A percentile compares a stretch with the other conserved stretches of the same genome.
These are phyloP conservation scores for Leccinum fallax DNA, from an alignment of 1,284 basidiomycete species.

Conservation along the genomic window DNA sequence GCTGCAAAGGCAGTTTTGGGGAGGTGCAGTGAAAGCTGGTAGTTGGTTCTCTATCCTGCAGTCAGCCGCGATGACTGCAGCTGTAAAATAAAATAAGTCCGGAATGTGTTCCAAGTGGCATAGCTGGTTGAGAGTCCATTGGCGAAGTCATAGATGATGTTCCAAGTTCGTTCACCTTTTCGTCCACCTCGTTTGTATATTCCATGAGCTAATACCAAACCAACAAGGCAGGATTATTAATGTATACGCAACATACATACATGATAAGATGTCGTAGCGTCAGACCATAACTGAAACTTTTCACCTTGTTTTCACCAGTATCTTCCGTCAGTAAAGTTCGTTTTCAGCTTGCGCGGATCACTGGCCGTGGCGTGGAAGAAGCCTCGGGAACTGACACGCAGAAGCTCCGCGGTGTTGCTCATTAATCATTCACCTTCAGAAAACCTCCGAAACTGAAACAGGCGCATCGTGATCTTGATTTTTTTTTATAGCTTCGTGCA, in stretches of 20 bases:
- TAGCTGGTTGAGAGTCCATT: neutral
- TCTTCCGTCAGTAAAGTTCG: neutral
- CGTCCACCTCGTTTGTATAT: neutral
- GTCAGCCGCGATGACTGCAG: neutral
- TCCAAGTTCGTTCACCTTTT: neutral
- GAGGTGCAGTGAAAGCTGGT: neutral
- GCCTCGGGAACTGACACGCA: neutral
- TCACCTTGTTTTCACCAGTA: neutral
- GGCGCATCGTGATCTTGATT: neutral
- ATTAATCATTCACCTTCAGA: neutral
- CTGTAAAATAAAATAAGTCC: neutral
- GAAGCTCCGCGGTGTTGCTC: neutral
- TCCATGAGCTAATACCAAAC: neutral
- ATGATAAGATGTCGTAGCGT: neutral
- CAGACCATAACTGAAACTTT: neutral
- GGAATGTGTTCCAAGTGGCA: neutral
- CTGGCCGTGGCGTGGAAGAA: neutral
- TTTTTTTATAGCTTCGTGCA: neutral
- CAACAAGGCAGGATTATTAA: neutral
- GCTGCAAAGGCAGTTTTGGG: conserved; percentile 12
- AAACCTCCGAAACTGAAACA: neutral
- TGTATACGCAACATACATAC: neutral
- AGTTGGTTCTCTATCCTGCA: neutral
- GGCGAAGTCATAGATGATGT: neutral
- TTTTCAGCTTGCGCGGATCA: neutral